Evolutionary conservation across 305 asterid genomes (phyloP).

Genomic region (Salvia sclarea): DNA sequence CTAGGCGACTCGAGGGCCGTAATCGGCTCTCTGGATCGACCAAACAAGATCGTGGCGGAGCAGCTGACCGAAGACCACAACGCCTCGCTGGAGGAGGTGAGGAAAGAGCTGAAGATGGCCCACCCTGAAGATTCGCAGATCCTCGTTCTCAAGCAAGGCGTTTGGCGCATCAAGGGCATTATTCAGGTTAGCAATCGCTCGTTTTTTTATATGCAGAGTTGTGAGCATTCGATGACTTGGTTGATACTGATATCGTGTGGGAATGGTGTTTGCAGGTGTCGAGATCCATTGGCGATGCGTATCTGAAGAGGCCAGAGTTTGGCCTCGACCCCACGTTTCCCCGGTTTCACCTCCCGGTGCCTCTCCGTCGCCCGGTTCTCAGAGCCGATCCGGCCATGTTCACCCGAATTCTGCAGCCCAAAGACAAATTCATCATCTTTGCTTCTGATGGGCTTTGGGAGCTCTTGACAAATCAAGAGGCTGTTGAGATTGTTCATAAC

Average conservation of each 20-base stretch:
- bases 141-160: conserved; percentile 55
- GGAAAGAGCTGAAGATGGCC: conserved; percentile 55
- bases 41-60: conserved; percentile 58
- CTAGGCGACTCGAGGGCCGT: conserved; percentile 81
- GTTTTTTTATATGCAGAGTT: not conserved
- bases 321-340: conserved; percentile 58
- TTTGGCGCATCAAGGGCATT: conserved; percentile 83
- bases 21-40: conserved; percentile 47
- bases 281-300: conserved; percentile 87
- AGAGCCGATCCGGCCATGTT: conserved; percentile 66
- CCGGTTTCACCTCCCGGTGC: conserved; percentile 64
- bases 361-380: conserved; percentile 57
- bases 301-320: conserved; percentile 70
- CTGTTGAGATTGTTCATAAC: conserved; percentile 66
- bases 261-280: conserved; percentile 49
- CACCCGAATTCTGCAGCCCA: conserved; percentile 42
- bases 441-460: conserved; percentile 96
- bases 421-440: conserved; percentile 67
- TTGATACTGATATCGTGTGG: no score
- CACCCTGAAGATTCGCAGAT: conserved; percentile 75
- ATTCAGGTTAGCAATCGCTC: conserved; percentile 58
- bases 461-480: conserved; percentile 65
- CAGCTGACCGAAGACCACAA: conserved; percentile 79
- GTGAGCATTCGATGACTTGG: no score
- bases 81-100: conserved; percentile 61